Percentiles rank a stretch among this genome's conserved stretches.
phyloP scores from a whole-genome alignment of 495 filamentous ascomycete species.

The Darksidea phi region DNA sequence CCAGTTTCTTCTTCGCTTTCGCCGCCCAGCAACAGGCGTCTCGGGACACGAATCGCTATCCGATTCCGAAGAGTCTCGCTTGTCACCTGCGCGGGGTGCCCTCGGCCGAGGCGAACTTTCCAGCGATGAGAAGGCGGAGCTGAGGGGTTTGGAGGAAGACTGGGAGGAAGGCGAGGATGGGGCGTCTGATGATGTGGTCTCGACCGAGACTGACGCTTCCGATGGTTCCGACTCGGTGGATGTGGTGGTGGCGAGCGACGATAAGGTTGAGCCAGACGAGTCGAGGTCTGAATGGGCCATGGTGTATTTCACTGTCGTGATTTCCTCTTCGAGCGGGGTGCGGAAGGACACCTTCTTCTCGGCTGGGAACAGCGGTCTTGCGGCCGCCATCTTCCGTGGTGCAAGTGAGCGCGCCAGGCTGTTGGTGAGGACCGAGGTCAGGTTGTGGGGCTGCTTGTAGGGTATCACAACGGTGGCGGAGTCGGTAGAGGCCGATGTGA shows the following conservation, averaged over 20 bases:
- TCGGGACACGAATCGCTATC: conserved; percentile 48
- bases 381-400: conserved; percentile 42
- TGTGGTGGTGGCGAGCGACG: conserved; percentile 15
- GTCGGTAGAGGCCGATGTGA: conserved; percentile 37
- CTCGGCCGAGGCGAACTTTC: conserved; percentile 25
- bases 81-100: conserved; percentile 38
- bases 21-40: conserved; percentile 51
- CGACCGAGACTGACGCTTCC: conserved; percentile 1
- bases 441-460: conserved; percentile 41
- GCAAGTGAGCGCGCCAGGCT: conserved; percentile 41
- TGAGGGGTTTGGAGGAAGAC: conserved; percentile 13
- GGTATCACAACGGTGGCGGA: conserved; percentile 37
- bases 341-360: conserved; percentile 59
- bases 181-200: background rate
- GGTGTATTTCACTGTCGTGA: conserved; percentile 54
- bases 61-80: conserved; percentile 51
- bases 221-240: conserved; percentile 14
- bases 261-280: conserved; percentile 31
- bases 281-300: conserved; percentile 53
- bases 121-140: conserved; percentile 19
- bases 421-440: conserved; percentile 43
- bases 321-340: conserved; percentile 55
- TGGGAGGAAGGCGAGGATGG: conserved; percentile 13
- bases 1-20: conserved; percentile 57
- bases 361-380: conserved; percentile 56